Base-by-base conservation (phyloP, 768 basidiomycete genomes). In the Rhodocollybia butyracea region DNA sequence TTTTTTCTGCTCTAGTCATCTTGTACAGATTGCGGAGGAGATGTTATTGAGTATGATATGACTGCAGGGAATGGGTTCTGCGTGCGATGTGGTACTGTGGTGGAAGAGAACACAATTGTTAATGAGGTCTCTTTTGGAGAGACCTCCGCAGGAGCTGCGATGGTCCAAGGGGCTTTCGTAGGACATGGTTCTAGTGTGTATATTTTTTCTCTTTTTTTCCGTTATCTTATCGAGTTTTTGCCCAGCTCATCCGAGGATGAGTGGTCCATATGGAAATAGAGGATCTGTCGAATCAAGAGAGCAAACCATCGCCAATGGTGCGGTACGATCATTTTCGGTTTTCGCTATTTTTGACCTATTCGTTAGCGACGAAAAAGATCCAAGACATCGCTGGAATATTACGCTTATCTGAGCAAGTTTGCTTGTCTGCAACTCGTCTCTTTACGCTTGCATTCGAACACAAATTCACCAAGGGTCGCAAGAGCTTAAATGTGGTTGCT, bases 51-150 rank as follows among this genome's bases (percentile, higher is more conserved):
- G 66, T 92, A 92, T 67, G 89, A 92, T 69, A 74, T 85, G 30
- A 85, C 89, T 12, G 89, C 89, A 5, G 91, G 91, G 8, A 90
- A 90, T 60, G 89, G 89, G 5, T 89, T 92, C 66, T 95, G 93
- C 62, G 81, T 88, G 1, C 76, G 81, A 61, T 98, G 95, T 62
- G 93, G 92, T 43, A 89, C 87, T 6, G 94, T 98, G 17, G 77
- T 96, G 10, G 93, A 96, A 71, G 92, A 97, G 70, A 94, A 93
- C 64, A 84, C 88, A 2, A 94, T 98, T 57, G 92, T 98, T 10
- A 90, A 88, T 59, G 97, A 99, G 67, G 84, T 99, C 54, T 85
- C 86, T 1, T 99, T 99, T 62, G 93, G 94, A n/a, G 97, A 99
- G 76, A 89, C 90, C 3, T 82, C 88, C 11, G 80, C 82, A 27